Evolutionary conservation across 2,329 filamentous ascomycete genomes (phyloP), one percentile per base, ranked within the genome.

Genomic region (Cladorrhinum sp.): DNA sequence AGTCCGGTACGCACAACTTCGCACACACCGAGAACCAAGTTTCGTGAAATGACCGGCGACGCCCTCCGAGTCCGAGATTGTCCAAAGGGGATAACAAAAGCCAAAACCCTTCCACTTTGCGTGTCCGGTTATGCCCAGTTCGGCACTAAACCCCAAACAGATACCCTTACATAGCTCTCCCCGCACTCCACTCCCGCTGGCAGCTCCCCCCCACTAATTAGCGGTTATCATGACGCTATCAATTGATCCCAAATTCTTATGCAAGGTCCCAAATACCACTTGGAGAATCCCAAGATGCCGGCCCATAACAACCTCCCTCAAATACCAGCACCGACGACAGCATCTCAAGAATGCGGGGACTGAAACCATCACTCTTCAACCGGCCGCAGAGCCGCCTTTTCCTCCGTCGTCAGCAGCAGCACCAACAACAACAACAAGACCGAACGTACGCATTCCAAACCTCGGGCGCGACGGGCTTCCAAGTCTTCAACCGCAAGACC

Each of bases 401-500:
- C 6, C 16, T 12, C 16, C 5, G 4, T 14, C 4, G 16, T 12
- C 36, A n/a, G n/a, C 10, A 16, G 10, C 36, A 42, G 10, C 36
- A n/a, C 3, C 36, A 42, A 42, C 67, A 77, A 60, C 81, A 89
- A 61, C 78, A 76, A 60, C 26, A 28, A 28, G 9, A 28, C 4
- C 26, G 54, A 30, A 18, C 36, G 2, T 96, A 95, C 76, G 93
- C 94, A 56, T 85, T 91, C 61, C 89, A 92, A 75, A 83, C 90
- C 20, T 82, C 91, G 1, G 90, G 91, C 62, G 85, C 86, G 46
- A 90, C 92, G 24, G 86, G 87, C 39, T 86, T 96, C 68, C 89
- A 97, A 68, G 90, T 99, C 74, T 99, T 99, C 84, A 96, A 96
- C 76, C 85, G 87, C 64, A 84, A 85, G 67, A 86, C 88, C 21